phyloP scores from a whole-genome alignment of 495 filamentous ascomycete species.

The Tricharina praecox region DNA sequence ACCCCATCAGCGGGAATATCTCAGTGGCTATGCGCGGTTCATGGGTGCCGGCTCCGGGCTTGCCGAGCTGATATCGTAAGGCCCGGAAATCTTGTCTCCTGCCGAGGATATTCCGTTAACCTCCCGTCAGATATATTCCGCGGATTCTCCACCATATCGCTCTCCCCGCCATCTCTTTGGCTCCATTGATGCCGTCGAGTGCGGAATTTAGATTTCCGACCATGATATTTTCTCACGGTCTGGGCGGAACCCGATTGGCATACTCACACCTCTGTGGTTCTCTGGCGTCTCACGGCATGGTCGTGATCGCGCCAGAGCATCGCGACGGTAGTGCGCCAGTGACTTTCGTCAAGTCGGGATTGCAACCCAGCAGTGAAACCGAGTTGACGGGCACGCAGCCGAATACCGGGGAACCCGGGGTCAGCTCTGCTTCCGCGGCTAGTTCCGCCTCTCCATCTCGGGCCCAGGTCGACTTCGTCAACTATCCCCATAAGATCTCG shows the following conservation, averaged over 20 bases:
- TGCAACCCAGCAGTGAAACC: neutral
- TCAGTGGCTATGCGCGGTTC: conserved; percentile 52
- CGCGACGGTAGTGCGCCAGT: conserved; percentile 56
- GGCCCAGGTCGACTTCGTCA: conserved; percentile 24
- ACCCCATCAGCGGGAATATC: conserved; percentile 46
- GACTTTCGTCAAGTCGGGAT: conserved; percentile 34
- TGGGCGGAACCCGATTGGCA: conserved; percentile 55
- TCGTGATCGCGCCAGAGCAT: conserved; percentile 62
- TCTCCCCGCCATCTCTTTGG: conserved; percentile 33
- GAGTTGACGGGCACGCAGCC: conserved; percentile 9
- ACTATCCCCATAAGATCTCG: conserved; percentile 18
- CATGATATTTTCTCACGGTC: conserved; percentile 63
- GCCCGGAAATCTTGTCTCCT: conserved; percentile 5
- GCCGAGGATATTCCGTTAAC: neutral
- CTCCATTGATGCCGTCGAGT: conserved; percentile 17
- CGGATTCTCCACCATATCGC: conserved; percentile 50
- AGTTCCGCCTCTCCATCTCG: conserved; percentile 6
- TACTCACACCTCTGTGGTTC: conserved; percentile 58
- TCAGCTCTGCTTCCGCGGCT: conserved; percentile 3
- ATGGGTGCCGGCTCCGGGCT: conserved; percentile 39
- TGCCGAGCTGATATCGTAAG: conserved; percentile 45
- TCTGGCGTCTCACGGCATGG: conserved; percentile 54
- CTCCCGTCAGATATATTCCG: conserved; percentile 38
- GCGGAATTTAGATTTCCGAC: conserved; percentile 46
- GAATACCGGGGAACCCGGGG: conserved; percentile 11